phyloP scores from a whole-genome alignment of 495 filamentous ascomycete species.

The Daldinia grandis region DNA sequence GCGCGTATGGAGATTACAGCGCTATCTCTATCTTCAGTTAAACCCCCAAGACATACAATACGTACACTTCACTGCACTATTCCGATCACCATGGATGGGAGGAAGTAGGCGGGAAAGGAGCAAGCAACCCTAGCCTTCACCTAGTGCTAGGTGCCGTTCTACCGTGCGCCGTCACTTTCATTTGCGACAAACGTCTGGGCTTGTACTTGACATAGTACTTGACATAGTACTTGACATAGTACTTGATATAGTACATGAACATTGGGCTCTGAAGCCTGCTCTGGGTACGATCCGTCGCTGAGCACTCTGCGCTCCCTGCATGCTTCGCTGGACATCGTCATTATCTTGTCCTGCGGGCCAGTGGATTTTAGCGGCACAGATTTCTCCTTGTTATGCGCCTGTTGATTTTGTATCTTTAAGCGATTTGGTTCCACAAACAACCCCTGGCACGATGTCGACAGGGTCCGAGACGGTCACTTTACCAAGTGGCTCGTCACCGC shows the following conservation, averaged over 20 bases:
- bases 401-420: conserved; percentile 33
- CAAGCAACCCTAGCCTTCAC: neutral
- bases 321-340: conserved; percentile 19
- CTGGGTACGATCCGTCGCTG: conserved; percentile 17
- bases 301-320: conserved; percentile 13
- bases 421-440: conserved; percentile 37
- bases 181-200: conserved; percentile 14
- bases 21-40: conserved; percentile 10
- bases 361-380: conserved; percentile 12
- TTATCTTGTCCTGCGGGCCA: conserved; percentile 11
- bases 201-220: conserved; percentile 16
- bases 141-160: conserved; percentile 11
- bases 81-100: conserved; percentile 2
- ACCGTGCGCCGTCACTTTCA: conserved; percentile 17
- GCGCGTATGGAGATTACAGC: conserved; percentile 14
- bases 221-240: too few species aligned
- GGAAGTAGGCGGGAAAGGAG: neutral
- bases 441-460: conserved; percentile 36
- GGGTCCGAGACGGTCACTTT: conserved; percentile 38
- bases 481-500: conserved; percentile 25
- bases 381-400: conserved; percentile 16
- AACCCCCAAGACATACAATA: conserved; percentile 4
- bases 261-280: conserved; percentile 28
- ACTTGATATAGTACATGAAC: too few species aligned
- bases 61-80: neutral